Base-by-base conservation (phyloP, 2,329 filamentous ascomycete species). In the Botrytis galanthina region DNA sequence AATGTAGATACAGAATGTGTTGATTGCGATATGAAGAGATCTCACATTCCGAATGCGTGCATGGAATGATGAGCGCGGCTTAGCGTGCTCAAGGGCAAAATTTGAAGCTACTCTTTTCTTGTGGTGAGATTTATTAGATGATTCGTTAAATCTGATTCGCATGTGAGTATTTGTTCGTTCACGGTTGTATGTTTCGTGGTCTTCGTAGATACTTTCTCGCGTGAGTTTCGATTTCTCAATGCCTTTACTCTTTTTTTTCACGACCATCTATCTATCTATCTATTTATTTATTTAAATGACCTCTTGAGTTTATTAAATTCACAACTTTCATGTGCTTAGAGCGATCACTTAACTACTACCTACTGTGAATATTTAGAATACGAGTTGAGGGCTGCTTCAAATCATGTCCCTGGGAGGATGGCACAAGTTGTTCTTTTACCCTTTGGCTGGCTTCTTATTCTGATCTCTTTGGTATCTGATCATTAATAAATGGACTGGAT, bases 241-340 rank as follows among this genome's bases (percentile, higher is more conserved):
- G n/a, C 14, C 1, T 62, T 61, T 22, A 10, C 22, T 39, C 16
- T 39, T 3, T 1, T 18, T 9, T 1, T 9, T 29, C 18, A 18
- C n/a, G 9, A 1, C 14, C 18, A 9, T 57, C n/a, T 57, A 18
- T 18, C 9, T 10, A n/a, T n/a, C n/a, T n/a, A n/a, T 46, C 9
- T 46, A 0, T 51, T n/a, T 51, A 0, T 14, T 8, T 54, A 7
- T 37, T 4, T 1, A n/a, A 16, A 16, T 6, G 1, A 3, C 26
- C 8, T 54, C 14, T 1, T 3, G n/a, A 29, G 0, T 4, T 57
- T 16, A 39, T 39, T 39, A 0, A 29, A 29, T 57, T 57, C 6
- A 32, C 9, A 4, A 9, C 32, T 10, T 0, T 37, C 7, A n/a
- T 26, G 1, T n/a, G 26, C 12, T 39, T 62, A 16, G 7, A n/a